Percentiles rank a stretch among this genome's conserved stretches.
Evolutionary conservation across 768 basidiomycete species (phyloP).

Genomic region (Agrocybe praecox): DNA sequence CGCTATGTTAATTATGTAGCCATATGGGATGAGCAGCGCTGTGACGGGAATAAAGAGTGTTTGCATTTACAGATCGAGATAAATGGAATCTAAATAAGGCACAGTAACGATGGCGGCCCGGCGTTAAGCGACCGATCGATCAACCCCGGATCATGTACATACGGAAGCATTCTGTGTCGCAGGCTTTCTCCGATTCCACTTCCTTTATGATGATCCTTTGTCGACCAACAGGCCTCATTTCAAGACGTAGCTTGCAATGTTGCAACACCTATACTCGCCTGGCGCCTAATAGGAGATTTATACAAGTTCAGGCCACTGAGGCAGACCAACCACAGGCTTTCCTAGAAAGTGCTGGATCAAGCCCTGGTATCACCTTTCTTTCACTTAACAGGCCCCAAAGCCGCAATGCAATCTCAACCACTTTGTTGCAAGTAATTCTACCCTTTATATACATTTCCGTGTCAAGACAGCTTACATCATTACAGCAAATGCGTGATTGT

Average conservation of each 20-base stretch:
- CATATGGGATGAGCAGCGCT: too few species aligned
- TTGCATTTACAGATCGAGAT: too few species aligned
- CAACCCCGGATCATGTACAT: not conserved
- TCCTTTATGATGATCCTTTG: not conserved
- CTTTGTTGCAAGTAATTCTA: conserved; percentile 60
- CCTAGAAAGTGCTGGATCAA: conserved; percentile 52
- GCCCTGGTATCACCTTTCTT: conserved; percentile 71
- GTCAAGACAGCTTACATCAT: not conserved
- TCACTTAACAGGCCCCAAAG: conserved; percentile 81
- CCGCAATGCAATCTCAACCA: conserved; percentile 86
- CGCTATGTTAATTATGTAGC: too few species aligned
- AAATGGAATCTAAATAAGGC: too few species aligned
- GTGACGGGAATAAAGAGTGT: too few species aligned
- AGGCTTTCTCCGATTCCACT: too few species aligned
- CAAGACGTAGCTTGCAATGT: not conserved
- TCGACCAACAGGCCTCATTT: not conserved
- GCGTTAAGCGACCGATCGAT: not conserved
- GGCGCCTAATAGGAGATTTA: conserved; percentile 11
- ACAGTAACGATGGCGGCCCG: not conserved
- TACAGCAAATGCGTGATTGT: conserved; percentile 72
- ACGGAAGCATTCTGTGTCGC: not conserved
- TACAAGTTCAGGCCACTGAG: conserved; percentile 21
- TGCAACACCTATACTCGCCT: not conserved
- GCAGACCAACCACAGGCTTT: conserved; percentile 34
- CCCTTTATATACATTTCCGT: not conserved